phyloP scores from a whole-genome alignment of 805 yeast species.

The Tetrapisispora pingtungensis region DNA sequence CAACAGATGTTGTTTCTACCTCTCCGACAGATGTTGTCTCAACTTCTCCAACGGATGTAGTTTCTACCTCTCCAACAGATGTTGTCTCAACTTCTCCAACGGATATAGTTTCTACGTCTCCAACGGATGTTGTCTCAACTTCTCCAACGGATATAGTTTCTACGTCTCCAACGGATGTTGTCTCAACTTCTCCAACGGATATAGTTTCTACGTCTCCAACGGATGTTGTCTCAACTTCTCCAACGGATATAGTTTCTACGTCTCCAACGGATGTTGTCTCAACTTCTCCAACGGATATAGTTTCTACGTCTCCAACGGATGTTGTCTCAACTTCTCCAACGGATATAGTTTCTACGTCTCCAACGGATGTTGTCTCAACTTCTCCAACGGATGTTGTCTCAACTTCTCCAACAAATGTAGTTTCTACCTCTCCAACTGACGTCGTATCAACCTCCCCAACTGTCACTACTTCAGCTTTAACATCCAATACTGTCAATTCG shows the following conservation, averaged over 20 bases:
- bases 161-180: too few relatives aligned
- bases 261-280: too few relatives aligned
- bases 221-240: too few relatives aligned
- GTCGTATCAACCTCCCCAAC: not conserved
- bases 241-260: too few relatives aligned
- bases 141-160: not conserved
- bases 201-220: too few relatives aligned
- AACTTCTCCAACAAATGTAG: not conserved
- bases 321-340: too few relatives aligned
- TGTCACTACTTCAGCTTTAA: too few relatives aligned
- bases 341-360: not conserved
- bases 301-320: not conserved
- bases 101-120: not conserved
- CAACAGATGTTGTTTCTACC: not conserved
- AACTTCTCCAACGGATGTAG: not conserved
- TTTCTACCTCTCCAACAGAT: too few relatives aligned
- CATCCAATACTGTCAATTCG: too few relatives aligned
- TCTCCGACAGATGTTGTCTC: not conserved
- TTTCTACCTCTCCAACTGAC: not conserved
- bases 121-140: not conserved
- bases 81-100: too few relatives aligned
- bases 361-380: not conserved
- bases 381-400: not conserved
- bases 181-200: too few relatives aligned
- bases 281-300: not conserved